Evolutionary conservation across 495 filamentous ascomycete species (phyloP), one percentile per base, ranked within the genome.

Genomic region (Copromyces sp.): DNA sequence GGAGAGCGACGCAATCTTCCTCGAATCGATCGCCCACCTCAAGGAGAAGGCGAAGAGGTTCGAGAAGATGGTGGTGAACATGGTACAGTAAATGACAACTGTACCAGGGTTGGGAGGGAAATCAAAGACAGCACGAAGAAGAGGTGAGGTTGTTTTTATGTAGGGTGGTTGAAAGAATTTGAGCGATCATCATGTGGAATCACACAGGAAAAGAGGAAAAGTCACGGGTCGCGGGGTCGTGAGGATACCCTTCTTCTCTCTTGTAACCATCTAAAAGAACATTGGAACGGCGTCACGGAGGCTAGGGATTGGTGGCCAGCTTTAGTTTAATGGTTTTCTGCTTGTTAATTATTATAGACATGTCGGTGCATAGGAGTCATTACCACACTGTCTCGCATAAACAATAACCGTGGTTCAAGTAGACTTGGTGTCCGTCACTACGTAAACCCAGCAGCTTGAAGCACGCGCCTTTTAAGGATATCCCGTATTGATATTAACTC

Each of bases 1-100:
- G 80, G 89, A 93, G 37, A 95, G 93, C 78, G 94, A 97, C 76
- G 88, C 91, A 79, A 85, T 98, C 70, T 97, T 98, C 86, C 78
- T 98, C 59, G 93, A 97, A 82, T 88, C 92, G 8, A 90, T 98
- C 32, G 90, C 89, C 80, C 85, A 93, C 69, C 83, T 99, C 74
- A 97, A 92, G 86, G 85, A 87, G 73, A 98, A 98, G 82, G 82
- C 81, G 45, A 74, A 78, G 70, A 78, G 80, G 41, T 73, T 86
- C 41, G 77, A 81, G 75, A 78, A 81, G 74, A 83, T 85, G 78
- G 82, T 86, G 45, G 77, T 81, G 70, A 83, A 86, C 75, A 86
- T 86, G 84, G 84, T 83, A 24, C 72, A 80, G 72, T 83, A 76
- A 70, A 75, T 12, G 69, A 0, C 39, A 14, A 8, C 14, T 44